These are phyloP conservation scores for Acorus calamus DNA, from an alignment of 106 monocot species.

Conservation along the genomic window DNA sequence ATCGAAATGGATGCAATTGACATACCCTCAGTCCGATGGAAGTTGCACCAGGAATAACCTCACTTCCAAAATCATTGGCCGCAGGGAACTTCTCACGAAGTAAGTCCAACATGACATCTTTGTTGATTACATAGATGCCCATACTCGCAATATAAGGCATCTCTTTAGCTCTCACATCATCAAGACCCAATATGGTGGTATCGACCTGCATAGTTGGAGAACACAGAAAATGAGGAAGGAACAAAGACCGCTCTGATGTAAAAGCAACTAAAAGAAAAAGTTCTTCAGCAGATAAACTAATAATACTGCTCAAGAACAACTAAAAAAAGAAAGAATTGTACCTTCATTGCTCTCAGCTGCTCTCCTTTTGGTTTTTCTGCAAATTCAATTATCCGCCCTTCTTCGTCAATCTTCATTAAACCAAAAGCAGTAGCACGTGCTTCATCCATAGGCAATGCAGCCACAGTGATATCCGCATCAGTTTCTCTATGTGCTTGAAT, in stretches of 20 bases:
- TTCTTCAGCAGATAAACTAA: not conserved
- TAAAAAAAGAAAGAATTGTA: not conserved
- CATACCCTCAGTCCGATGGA: constrained; percentile 78
- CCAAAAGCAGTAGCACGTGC: constrained; percentile 83
- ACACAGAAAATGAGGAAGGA: not conserved
- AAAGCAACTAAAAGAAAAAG: not conserved
- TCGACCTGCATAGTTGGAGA: constrained; percentile 52
- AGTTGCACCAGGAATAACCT: constrained; percentile 96
- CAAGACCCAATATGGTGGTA: constrained; percentile 89
- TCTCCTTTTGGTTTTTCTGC: constrained; percentile 96
- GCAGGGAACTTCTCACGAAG: constrained; percentile 73
- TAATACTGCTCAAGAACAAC: not conserved
- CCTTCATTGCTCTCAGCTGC: constrained; percentile 88
- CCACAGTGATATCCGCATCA: constrained; percentile 92
- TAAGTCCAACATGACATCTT: constrained; percentile 76
- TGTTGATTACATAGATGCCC: constrained; percentile 97
- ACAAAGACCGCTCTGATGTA: not conserved
- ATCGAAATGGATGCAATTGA: not conserved
- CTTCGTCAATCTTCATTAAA: constrained; percentile 95
- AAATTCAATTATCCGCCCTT: constrained; percentile 92
- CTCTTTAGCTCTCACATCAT: constrained; percentile 77
- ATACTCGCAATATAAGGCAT: constrained; percentile 96
- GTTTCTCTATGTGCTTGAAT: constrained; percentile 96
- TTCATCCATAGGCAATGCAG: constrained; percentile 95
- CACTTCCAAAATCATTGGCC: constrained; percentile 96